Evolutionary conservation across 352 stramenopile genomes (phyloP).

Genomic region (Globisporangium echinulatum): DNA sequence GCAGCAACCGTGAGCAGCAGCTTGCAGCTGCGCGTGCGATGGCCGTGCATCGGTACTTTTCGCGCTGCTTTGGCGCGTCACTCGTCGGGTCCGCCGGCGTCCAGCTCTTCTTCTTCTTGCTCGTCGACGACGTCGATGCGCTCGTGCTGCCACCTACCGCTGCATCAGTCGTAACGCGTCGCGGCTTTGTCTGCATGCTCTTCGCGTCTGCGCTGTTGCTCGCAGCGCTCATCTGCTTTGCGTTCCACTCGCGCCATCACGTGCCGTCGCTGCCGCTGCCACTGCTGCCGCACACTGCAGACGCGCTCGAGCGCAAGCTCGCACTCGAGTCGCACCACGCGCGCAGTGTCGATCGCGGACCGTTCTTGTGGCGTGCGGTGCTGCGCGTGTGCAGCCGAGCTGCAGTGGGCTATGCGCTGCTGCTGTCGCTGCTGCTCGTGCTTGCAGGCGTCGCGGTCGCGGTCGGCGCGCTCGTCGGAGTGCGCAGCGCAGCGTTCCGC

Average conservation of each 20-base stretch:
- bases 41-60: conserved; percentile 20
- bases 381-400: conserved; percentile 21
- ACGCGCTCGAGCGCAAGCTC: conserved; percentile 31
- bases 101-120: conserved; percentile 54
- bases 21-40: conserved; percentile 5
- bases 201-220: conserved; percentile 34
- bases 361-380: conserved; percentile 14
- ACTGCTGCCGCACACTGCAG: background rate
- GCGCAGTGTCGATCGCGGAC: background rate
- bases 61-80: conserved; percentile 36
- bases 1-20: background rate
- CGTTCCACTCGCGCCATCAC: conserved; percentile 37
- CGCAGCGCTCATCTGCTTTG: conserved; percentile 33
- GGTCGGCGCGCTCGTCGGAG: conserved; percentile 19
- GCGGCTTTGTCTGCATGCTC: conserved; percentile 27
- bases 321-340: too few species aligned
- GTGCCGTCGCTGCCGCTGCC: background rate
- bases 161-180: conserved; percentile 7
- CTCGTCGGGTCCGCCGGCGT: conserved; percentile 33
- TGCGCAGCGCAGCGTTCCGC: conserved; percentile 22
- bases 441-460: conserved; percentile 23
- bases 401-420: conserved; percentile 20
- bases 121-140: conserved; percentile 30
- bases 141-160: background rate
- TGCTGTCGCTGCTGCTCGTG: conserved; percentile 20